These are phyloP conservation scores for Artemisia annua DNA, from an alignment of 129 eudicot genomes.

Conservation along the genomic window DNA sequence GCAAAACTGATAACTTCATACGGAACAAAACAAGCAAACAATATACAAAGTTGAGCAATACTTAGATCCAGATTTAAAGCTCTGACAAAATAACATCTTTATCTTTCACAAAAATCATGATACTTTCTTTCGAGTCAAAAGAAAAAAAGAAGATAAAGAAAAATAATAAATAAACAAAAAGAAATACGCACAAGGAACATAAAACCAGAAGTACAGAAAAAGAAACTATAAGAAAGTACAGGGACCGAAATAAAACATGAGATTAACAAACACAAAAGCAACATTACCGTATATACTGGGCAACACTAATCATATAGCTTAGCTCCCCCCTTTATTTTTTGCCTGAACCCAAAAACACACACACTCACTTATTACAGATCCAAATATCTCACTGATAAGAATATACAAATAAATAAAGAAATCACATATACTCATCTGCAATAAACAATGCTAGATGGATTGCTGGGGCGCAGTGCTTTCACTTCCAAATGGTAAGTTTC, in stretches of 20 bases:
- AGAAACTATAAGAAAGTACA: not conserved
- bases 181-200: no score
- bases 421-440: slow-evolving; percentile 31
- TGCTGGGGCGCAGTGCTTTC: slow-evolving; percentile 75
- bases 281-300: slow-evolving; percentile 8
- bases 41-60: no score
- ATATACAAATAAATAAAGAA: slow-evolving; percentile 15
- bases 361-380: slow-evolving; percentile 14
- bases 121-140: no score
- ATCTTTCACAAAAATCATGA: no score
- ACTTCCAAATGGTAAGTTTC: slow-evolving; percentile 76
- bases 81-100: no score
- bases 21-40: no score
- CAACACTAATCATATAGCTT: slow-evolving; percentile 22
- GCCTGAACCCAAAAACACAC: slow-evolving; percentile 22
- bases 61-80: no score
- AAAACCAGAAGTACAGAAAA: no score
- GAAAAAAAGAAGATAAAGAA: not conserved
- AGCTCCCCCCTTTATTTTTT: slow-evolving; percentile 18
- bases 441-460: slow-evolving; percentile 75
- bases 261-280: slow-evolving; percentile 21
- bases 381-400: slow-evolving; percentile 13
- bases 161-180: not conserved
- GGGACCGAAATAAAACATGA: slow-evolving; percentile 24
- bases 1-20: no score